Evolutionary conservation across 139 green algal genomes (phyloP), one percentile per base, ranked within the genome.

Genomic region (Chlamydomonas schloesseri): DNA sequence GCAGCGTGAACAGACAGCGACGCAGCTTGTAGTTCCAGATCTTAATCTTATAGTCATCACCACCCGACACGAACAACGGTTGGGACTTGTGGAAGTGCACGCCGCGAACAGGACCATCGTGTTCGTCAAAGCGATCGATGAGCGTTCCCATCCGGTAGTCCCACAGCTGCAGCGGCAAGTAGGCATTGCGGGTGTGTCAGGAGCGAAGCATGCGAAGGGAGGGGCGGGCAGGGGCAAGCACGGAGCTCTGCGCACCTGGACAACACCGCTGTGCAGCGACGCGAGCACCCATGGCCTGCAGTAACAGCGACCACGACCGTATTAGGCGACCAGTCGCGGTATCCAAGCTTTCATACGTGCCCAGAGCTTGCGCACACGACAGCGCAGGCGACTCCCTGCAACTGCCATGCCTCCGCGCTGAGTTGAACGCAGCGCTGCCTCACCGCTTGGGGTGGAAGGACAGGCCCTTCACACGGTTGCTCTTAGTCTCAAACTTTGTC

Each of bases 121-220:
- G 98, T 94, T 99, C 98, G 86, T 99, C 98, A 83, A 99, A 99
- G 15, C 98, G 93, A 90, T 99, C 98, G 87, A 99, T 99, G 11
- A 99, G 91, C 8, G 98, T 99, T 53, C 98, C 98, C 98, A 99
- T 99, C 57, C 98, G 94, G 90, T 99, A 99, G 93, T 99, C 98
- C 98, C 98, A 99, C 68, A 99, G 94, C 96, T 99, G 96, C 74
- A 34, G 28, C 14, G n/a, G 13, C 47, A 68, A 26, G 60, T 3
- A 31, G 21, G 42, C 42, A 50, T 50, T 50, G 6, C 42, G 8
- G 42, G 42, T 50, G 42, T 13, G 42, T 8, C 42, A 50, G 6
- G 42, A 50, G 42, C 5, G 6, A 5, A 50, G 42, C 79, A 68
- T 68, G 82, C 33, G 67, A 20, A 28, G 17, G 58, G 11, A 68